phyloP scores from a whole-genome alignment of 139 green algal genomes.

The Chlorella sp. region DNA sequence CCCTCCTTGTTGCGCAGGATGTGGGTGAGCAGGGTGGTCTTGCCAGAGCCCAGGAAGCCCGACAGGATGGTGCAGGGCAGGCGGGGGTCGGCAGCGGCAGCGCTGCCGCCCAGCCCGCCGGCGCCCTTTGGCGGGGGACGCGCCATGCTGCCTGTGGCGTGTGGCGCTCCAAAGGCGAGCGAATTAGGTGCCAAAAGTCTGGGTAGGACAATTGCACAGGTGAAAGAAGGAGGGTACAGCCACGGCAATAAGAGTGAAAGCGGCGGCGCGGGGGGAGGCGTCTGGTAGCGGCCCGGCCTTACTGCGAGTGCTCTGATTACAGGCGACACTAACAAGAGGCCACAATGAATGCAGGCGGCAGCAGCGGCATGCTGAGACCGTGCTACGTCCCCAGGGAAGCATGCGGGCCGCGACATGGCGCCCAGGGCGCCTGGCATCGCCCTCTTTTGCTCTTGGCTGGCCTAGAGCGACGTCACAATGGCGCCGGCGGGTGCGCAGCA shows the following conservation, averaged over 20 bases:
- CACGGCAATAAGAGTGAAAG: too few relatives aligned
- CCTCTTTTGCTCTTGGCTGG: conserved; percentile 8
- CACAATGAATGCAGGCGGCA: neutral
- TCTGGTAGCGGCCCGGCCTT: too few relatives aligned
- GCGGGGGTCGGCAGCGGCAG: neutral
- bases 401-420: neutral
- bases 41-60: conserved; percentile 66
- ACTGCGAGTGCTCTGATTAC: too few relatives aligned
- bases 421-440: neutral
- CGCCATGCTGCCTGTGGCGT: neutral
- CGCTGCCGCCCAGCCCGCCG: conserved; percentile 12
- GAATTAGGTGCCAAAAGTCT: too few relatives aligned
- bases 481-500: conserved; percentile 7
- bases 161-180: too few relatives aligned
- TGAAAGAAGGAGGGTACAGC: too few relatives aligned
- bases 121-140: neutral
- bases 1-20: conserved; percentile 63
- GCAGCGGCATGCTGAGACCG: neutral
- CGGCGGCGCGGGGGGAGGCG: too few relatives aligned
- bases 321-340: too few relatives aligned
- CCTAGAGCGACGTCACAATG: neutral
- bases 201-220: too few relatives aligned
- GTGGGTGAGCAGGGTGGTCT: conserved; percentile 84
- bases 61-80: conserved; percentile 73
- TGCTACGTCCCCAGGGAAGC: neutral